Conservation (phyloP, 495 filamentous ascomycete species). For the Cairneyella variabilis region DNA sequence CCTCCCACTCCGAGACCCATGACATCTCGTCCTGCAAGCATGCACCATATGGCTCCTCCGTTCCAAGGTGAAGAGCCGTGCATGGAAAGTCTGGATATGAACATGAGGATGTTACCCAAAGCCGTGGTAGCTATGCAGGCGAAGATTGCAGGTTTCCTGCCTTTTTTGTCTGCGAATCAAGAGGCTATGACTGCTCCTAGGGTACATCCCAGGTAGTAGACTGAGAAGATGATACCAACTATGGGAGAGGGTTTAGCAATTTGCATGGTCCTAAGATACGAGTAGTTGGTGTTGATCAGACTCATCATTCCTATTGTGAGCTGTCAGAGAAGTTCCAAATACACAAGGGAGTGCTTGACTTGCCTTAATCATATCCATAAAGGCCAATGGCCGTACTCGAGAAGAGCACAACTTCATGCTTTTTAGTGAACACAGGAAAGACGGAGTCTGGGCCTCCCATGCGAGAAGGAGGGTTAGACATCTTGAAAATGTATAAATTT, state of each 20-base stretch:
- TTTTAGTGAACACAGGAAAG: conserved; percentile 28
- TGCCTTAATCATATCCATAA: conserved; percentile 51
- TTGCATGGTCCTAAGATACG: conserved; percentile 53
- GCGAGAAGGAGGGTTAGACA: conserved; percentile 16
- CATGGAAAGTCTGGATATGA: conserved; percentile 44
- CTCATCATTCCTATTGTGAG: conserved; percentile 49
- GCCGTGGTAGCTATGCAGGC: conserved; percentile 43
- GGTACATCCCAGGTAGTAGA: conserved; percentile 56
- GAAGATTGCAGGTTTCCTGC: conserved; percentile 47
- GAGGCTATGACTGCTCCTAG: conserved; percentile 48
- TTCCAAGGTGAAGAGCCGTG: conserved; percentile 22
- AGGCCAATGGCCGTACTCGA: conserved; percentile 52
- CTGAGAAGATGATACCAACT: conserved; percentile 54
- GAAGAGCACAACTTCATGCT: conserved; percentile 46
- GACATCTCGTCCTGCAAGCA: conserved; percentile 49
- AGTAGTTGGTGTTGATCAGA: conserved; percentile 53
- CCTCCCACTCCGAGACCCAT: conserved; percentile 56
- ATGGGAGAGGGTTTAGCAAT: conserved; percentile 40
- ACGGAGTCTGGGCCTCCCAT: conserved; percentile 4
- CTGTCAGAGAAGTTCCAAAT: conserved; percentile 4
- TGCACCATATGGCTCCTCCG: conserved; percentile 38
- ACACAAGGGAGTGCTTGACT: background rate
- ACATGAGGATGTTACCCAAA: conserved; percentile 53
- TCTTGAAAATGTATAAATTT: conserved; percentile 5
- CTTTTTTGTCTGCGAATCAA: conserved; percentile 41